phyloP scores from a whole-genome alignment of 495 filamentous ascomycete genomes.

The Podospora australis region DNA sequence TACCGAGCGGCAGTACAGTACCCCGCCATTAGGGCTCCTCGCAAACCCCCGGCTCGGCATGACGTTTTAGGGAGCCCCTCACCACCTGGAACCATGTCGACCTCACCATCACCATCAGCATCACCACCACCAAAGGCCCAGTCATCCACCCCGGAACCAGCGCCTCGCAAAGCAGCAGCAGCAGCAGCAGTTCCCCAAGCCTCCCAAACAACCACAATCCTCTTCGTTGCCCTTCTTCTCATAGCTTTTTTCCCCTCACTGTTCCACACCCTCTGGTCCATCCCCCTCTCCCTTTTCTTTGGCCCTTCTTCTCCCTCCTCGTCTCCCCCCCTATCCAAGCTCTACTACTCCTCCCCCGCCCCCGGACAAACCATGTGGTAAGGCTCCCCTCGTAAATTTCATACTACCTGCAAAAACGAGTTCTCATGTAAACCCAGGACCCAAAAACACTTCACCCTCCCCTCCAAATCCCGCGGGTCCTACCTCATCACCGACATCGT shows the following conservation, averaged over 20 bases:
- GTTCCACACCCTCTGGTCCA: constrained; percentile 44
- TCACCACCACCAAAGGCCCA: background rate
- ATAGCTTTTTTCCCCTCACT: constrained; percentile 49
- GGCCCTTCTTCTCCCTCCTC: constrained; percentile 15
- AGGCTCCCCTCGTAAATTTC: constrained; percentile 3
- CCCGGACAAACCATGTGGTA: background rate
- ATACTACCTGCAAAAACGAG: constrained; percentile 9
- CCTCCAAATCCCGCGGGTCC: constrained; percentile 65
- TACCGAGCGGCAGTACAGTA: background rate
- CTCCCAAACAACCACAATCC: constrained; percentile 24
- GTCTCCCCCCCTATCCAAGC: background rate
- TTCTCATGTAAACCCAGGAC: constrained; percentile 65
- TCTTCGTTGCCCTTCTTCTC: constrained; percentile 43
- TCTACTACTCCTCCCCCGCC: background rate
- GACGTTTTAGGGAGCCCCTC: constrained; percentile 11
- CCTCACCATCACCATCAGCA: background rate
- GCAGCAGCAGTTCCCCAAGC: constrained; percentile 12
- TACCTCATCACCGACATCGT: constrained; percentile 85
- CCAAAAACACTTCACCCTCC: constrained; percentile 75
- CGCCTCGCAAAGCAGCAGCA: background rate
- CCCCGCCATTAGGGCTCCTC: constrained; percentile 2
- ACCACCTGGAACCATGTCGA: constrained; percentile 6
- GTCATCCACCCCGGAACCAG: background rate
- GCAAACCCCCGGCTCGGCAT: constrained; percentile 1
- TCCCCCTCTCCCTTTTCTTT: constrained; percentile 27